phyloP scores from a whole-genome alignment of 371 early-diverging fungal species.

The Rhizopus arrhizus region DNA sequence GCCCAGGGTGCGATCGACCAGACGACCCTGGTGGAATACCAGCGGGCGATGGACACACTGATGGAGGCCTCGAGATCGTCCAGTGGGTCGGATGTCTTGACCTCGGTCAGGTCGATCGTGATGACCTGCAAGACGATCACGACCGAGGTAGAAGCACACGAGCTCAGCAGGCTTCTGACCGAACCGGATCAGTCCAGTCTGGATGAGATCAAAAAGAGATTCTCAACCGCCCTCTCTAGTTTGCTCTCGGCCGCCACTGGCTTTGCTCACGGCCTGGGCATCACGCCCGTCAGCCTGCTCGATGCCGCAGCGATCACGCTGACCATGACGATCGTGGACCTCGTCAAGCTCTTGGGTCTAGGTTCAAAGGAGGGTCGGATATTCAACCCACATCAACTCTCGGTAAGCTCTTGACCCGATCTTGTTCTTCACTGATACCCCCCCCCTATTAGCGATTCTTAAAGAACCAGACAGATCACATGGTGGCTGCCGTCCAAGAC shows the following conservation, averaged over 20 bases:
- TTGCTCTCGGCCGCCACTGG: slow-evolving; percentile 77
- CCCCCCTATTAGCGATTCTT: slow-evolving; percentile 60
- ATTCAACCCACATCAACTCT: slow-evolving; percentile 30
- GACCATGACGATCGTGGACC: slow-evolving; percentile 74
- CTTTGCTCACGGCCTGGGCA: slow-evolving; percentile 78
- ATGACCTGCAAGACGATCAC: slow-evolving; percentile 81
- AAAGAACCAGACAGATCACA: slow-evolving; percentile 83
- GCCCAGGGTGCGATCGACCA: slow-evolving; percentile 72
- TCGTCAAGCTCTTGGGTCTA: slow-evolving; percentile 72
- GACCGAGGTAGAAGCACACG: slow-evolving; percentile 75
- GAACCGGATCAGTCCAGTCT: slow-evolving; percentile 32
- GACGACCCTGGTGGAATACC: slow-evolving; percentile 70
- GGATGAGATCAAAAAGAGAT: slow-evolving; percentile 51
- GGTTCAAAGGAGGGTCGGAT: slow-evolving; percentile 7
- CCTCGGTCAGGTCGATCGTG: slow-evolving; percentile 82
- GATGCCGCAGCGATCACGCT: slow-evolving; percentile 80
- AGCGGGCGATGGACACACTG: slow-evolving; percentile 82
- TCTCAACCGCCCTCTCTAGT: slow-evolving; percentile 68
- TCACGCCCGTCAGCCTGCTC: slow-evolving; percentile 67
- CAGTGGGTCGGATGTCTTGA: slow-evolving; percentile 71
- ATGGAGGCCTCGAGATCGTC: slow-evolving; percentile 68
- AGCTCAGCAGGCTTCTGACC: slow-evolving; percentile 35
- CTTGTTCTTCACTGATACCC: neutral
- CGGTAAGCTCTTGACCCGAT: slow-evolving; percentile 21
- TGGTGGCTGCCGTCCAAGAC: slow-evolving; percentile 85